Conservation (phyloP, 352 stramenopile genomes). For the Phytophthora kernoviae region DNA sequence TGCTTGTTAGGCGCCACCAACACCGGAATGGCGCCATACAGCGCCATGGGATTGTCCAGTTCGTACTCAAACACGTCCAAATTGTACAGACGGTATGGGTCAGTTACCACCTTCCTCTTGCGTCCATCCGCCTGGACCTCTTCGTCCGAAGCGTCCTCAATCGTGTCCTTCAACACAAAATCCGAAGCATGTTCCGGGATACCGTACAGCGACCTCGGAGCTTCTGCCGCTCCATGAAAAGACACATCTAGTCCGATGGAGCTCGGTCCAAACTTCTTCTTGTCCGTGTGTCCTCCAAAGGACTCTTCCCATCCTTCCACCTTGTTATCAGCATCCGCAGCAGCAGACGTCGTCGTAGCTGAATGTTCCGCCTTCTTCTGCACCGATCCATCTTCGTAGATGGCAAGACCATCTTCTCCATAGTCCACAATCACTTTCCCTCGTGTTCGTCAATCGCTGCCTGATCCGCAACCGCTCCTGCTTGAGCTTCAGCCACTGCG, state of each 20-base stretch:
- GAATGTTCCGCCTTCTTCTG: conserved; percentile 62
- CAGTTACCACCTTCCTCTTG: conserved; percentile 52
- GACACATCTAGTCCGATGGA: conserved; percentile 96
- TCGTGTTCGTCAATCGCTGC: conserved; percentile 72
- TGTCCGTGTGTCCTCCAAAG: conserved; percentile 93
- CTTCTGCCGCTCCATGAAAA: conserved; percentile 79
- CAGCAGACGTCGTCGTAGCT: conserved; percentile 9
- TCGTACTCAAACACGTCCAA: conserved; percentile 99
- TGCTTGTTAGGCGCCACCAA: conserved; percentile 66
- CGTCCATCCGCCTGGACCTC: conserved; percentile 3
- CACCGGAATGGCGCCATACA: conserved; percentile 94
- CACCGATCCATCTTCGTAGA: conserved; percentile 95
- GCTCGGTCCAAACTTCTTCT: conserved; percentile 87
- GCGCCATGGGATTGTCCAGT: conserved; percentile 97
- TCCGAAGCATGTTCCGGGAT: conserved; percentile 97
- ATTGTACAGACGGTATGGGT: conserved; percentile 99
- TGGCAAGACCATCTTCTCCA: conserved; percentile 97
- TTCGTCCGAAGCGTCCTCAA: conserved; percentile 35
- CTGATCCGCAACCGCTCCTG: conserved; percentile 30
- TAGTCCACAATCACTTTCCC: conserved; percentile 96
- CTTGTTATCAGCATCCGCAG: conserved; percentile 34
- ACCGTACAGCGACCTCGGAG: conserved; percentile 92
- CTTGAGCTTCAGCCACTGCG: conserved; percentile 21
- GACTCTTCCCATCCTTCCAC: conserved; percentile 94
- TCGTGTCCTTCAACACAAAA: conserved; percentile 94